Base-by-base conservation (phyloP, 345 rosid genomes). In the Ceriops decandra region DNA sequence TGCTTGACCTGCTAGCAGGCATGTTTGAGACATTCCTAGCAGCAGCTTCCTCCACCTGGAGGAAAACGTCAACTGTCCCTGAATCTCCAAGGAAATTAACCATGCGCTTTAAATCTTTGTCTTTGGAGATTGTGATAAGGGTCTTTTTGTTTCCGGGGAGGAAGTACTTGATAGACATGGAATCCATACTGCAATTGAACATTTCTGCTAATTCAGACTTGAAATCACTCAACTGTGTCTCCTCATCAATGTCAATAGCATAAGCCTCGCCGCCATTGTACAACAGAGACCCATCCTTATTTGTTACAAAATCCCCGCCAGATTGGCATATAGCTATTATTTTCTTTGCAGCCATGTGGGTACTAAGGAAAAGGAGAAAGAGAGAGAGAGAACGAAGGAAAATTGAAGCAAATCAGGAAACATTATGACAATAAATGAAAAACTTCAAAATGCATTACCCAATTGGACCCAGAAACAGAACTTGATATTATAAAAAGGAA, bases 281-380 rank as follows among this genome's bases (percentile, higher is more conserved):
- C 0, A 89, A 81, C 72, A 93, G 74, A 0, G 87, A 76, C 16
- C 97, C 97, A 49, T 90, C 96, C 76, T 76, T 78, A 47, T 76
- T 68, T 3, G 87, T 69, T 57, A 87, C 84, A 77, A 93, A 93
- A 71, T 87, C 93, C 21, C 97, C 98, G 36, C 97, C 96, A 0
- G 98, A 89, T 68, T 91, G 97, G 76, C 97, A 93, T 73, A 93
- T 93, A 28, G 96, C 98, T 79, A 93, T 90, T 57, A 93, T 72
- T 81, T 88, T 93, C 80, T 85, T 88, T 52, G 83, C 69, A 69
- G 90, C 86, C 98, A 90, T 89, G 17, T 42, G 49, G 49, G 4
- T 13, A 13, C 49, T 42, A 24, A 56, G 17, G 28, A 5, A 52
- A 56, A 10, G 6, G 15, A 24, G 30, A 56, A 27, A 24, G 30